Percentiles rank a stretch among this genome's conserved stretches.
Evolutionary conservation across 2,329 filamentous ascomycete species (phyloP).

Genomic region (Emmonsiellopsis sp.): DNA sequence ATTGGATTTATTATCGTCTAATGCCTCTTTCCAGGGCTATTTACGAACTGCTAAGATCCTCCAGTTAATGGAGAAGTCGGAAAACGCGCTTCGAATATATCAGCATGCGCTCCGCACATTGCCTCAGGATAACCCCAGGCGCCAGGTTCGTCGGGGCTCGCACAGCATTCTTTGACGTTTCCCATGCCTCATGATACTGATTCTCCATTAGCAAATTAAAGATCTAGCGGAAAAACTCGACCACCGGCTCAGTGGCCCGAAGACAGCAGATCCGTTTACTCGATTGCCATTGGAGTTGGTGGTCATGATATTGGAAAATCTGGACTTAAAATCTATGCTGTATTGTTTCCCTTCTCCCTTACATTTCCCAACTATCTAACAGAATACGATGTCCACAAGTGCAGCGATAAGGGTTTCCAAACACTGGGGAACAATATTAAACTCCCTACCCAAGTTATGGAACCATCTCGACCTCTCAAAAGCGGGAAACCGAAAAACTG

Average conservation of each 20-base stretch:
- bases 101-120: constrained; percentile 48
- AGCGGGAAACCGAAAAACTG: constrained; percentile 26
- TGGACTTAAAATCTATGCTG: constrained; percentile 44
- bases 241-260: constrained; percentile 18
- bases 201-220: constrained; percentile 29
- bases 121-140: constrained; percentile 27
- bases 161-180: constrained; percentile 6
- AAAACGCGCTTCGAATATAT: constrained; percentile 48
- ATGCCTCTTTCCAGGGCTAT: constrained; percentile 36
- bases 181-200: not conserved
- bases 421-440: constrained; percentile 45
- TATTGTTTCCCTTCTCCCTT: constrained; percentile 18
- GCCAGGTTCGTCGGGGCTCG: constrained; percentile 17
- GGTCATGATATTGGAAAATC: constrained; percentile 40
- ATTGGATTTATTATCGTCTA: not conserved
- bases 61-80: constrained; percentile 37
- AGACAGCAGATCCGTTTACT: constrained; percentile 39
- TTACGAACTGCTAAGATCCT: constrained; percentile 44
- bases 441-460: constrained; percentile 40
- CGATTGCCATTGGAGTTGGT: constrained; percentile 47
- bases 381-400: constrained; percentile 24
- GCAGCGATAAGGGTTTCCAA: constrained; percentile 42
- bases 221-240: constrained; percentile 39
- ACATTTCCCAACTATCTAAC: not conserved
- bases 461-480: constrained; percentile 43